Percentiles rank a stretch among this genome's conserved stretches.
Evolutionary conservation across 2,329 filamentous ascomycete species (phyloP).

Genomic region (Elsinoe ampelina): DNA sequence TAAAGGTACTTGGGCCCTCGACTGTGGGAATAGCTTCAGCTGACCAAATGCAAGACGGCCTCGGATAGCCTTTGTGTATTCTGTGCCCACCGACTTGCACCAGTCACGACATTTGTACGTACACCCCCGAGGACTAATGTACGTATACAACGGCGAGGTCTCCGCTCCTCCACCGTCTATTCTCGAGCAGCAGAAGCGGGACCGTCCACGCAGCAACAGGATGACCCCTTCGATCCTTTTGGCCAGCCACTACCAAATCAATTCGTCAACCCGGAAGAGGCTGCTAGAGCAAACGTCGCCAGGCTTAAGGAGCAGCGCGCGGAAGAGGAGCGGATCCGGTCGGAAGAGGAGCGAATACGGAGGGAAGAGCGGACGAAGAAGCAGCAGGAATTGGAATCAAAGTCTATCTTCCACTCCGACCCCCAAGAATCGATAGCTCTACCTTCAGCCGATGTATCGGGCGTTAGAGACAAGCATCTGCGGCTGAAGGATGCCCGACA

Average conservation of each 20-base stretch:
- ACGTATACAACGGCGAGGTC: slow-evolving; percentile 1
- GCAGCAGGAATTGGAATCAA: background rate
- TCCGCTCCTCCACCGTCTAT: background rate
- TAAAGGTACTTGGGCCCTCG: background rate
- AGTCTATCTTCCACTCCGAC: background rate
- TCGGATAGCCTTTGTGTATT: background rate
- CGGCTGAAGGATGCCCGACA: no score
- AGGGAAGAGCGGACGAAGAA: background rate
- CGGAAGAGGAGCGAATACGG: background rate
- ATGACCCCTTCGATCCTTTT: slow-evolving; percentile 3
- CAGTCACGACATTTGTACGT: background rate
- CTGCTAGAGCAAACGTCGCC: background rate
- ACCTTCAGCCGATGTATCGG: no score
- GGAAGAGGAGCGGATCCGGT: background rate
- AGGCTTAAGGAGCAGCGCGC: background rate
- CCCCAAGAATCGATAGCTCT: background rate
- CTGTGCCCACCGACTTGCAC: background rate
- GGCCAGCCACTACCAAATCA: background rate
- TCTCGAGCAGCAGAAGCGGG: slow-evolving; percentile 1
- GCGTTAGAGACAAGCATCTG: no score
- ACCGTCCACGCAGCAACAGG: background rate
- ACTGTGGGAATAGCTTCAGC: background rate
- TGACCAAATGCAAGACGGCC: background rate
- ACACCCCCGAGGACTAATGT: background rate
- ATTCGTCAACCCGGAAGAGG: slow-evolving; percentile 2